Evolutionary conservation across 1,139 yeast species (phyloP).

Genomic region (Kurtzmaniella quercitrusa): DNA sequence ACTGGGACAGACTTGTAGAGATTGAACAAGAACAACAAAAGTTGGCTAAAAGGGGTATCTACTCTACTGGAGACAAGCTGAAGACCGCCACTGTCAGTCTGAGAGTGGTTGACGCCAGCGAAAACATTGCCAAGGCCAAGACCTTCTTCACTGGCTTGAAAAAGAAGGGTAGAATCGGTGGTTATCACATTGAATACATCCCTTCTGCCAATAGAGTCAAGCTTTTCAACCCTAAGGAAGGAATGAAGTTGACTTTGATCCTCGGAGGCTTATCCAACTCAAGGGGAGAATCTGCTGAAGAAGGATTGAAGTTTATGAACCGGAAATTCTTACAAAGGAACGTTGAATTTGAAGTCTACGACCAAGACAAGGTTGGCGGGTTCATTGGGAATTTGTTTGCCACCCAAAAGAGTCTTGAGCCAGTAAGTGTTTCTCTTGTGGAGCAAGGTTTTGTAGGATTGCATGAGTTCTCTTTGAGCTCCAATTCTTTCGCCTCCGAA

Average conservation of each 20-base stretch:
- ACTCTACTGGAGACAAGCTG: constrained; percentile 40
- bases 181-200: constrained; percentile 64
- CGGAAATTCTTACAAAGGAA: constrained; percentile 65
- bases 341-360: constrained; percentile 64
- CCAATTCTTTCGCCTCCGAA: constrained; percentile 51
- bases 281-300: constrained; percentile 43
- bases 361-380: constrained; percentile 74
- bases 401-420: constrained; percentile 43
- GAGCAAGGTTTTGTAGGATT: constrained; percentile 61
- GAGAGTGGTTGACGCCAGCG: constrained; percentile 77
- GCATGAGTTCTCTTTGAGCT: constrained; percentile 62
- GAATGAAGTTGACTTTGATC: constrained; percentile 63
- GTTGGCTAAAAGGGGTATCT: constrained; percentile 56
- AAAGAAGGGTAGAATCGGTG: constrained; percentile 61
- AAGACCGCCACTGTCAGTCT: constrained; percentile 54
- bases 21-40: constrained; percentile 60
- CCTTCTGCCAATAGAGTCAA: constrained; percentile 65
- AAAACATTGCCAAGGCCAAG: constrained; percentile 64
- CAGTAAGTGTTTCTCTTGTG: constrained; percentile 61
- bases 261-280: constrained; percentile 68
- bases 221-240: constrained; percentile 67
- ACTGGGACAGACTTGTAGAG: constrained; percentile 76
- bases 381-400: constrained; percentile 70
- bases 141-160: constrained; percentile 69
- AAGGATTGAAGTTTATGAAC: constrained; percentile 53